Percentiles rank a stretch among this genome's conserved stretches.
Conservation (phyloP, 108 stramenopile species). For the Schizochytrium sp. region DNA sequence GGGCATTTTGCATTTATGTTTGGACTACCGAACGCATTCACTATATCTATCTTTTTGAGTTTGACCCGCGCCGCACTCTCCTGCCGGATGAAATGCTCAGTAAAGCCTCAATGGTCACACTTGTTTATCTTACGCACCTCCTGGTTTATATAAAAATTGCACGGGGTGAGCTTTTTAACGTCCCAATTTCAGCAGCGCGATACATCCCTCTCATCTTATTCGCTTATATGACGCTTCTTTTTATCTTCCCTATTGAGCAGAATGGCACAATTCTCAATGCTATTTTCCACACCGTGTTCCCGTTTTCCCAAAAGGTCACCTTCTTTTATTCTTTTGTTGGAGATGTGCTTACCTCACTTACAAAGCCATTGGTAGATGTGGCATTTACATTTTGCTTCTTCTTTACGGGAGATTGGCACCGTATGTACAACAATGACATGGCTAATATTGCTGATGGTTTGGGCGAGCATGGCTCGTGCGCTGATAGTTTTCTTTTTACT, state of each 20-base stretch:
- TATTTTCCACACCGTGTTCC: background rate
- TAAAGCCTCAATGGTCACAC: conserved; percentile 64
- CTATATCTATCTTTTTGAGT: conserved; percentile 70
- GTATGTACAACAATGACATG: background rate
- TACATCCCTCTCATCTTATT: conserved; percentile 34
- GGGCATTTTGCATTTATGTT: conserved; percentile 64
- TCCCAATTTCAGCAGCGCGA: background rate
- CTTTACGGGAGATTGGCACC: conserved; percentile 50
- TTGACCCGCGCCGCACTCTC: conserved; percentile 66
- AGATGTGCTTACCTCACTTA: conserved; percentile 40
- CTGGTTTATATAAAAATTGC: conserved; percentile 68
- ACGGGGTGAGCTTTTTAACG: background rate
- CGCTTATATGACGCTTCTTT: conserved; percentile 19
- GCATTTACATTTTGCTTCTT: conserved; percentile 54
- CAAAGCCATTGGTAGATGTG: conserved; percentile 49
- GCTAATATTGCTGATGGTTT: background rate
- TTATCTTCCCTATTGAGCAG: conserved; percentile 2
- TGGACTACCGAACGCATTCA: conserved; percentile 65
- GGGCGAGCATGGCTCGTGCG: conserved; percentile 23
- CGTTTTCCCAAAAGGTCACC: conserved; percentile 31
- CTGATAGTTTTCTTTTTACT: background rate
- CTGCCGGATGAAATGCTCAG: conserved; percentile 63
- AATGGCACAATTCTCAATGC: conserved; percentile 12
- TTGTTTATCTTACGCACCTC: conserved; percentile 63
- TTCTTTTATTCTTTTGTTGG: conserved; percentile 43